phyloP scores from a whole-genome alignment of 2,329 filamentous ascomycete genomes.

The Pseudocercospora fijiensis region DNA sequence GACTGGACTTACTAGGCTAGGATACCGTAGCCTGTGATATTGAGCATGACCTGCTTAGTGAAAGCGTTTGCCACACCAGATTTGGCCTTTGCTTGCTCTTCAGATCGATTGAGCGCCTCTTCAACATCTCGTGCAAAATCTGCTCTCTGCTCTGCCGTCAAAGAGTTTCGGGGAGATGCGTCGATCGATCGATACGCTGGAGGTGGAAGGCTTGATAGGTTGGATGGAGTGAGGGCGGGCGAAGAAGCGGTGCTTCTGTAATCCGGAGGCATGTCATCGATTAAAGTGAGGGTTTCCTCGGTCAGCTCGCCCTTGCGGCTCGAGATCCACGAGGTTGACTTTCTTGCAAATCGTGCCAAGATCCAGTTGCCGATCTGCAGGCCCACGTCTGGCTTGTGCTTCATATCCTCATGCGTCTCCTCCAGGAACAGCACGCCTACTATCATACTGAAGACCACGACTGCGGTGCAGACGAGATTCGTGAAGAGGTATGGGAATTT shows the following conservation, averaged over 20 bases:
- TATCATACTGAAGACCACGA: constrained; percentile 72
- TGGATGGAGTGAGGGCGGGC: constrained; percentile 45
- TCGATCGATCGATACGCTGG: constrained; percentile 38
- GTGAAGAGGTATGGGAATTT: constrained; percentile 85
- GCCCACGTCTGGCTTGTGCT: constrained; percentile 71
- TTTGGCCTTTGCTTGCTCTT: constrained; percentile 23
- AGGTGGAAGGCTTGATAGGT: constrained; percentile 31
- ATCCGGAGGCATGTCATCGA: constrained; percentile 65
- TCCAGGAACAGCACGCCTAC: constrained; percentile 85
- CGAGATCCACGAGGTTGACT: constrained; percentile 33
- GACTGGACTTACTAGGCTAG: constrained; percentile 77
- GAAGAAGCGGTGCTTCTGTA: constrained; percentile 63
- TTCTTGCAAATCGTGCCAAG: constrained; percentile 33
- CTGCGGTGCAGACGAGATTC: constrained; percentile 82
- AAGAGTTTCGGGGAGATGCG: constrained; percentile 30
- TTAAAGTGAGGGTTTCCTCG: constrained; percentile 62
- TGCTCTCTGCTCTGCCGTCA: constrained; percentile 13
- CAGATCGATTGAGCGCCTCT: constrained; percentile 35
- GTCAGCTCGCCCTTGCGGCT: constrained; percentile 47
- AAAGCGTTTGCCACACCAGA: constrained; percentile 62
- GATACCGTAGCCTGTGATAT: constrained; percentile 87
- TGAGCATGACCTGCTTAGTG: constrained; percentile 78
- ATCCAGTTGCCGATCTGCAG: constrained; percentile 74
- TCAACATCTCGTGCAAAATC: constrained; percentile 30
- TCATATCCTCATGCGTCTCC: constrained; percentile 86